Percentiles rank a stretch among this genome's conserved stretches.
phyloP scores from a whole-genome alignment of 768 basidiomycete genomes.

The Phylloporus arenicola region DNA sequence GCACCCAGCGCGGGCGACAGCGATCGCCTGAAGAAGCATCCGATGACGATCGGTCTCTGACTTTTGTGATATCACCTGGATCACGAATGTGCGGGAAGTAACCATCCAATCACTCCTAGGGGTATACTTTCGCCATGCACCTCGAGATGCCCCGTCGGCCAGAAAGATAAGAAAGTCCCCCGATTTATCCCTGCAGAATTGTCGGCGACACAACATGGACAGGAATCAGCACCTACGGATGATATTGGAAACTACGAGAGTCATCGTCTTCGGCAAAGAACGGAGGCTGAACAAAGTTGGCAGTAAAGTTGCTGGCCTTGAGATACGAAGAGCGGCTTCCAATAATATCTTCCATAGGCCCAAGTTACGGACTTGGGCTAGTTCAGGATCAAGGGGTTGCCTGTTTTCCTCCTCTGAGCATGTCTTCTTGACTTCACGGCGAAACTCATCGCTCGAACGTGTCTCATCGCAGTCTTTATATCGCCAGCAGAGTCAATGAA shows the following conservation, averaged over 20 bases:
- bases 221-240: not conserved
- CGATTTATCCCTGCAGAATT: not conserved
- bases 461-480: too few species aligned
- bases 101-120: too few species aligned
- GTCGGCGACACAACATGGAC: not conserved
- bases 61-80: conserved; percentile 7
- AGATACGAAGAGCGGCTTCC: too few species aligned
- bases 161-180: not conserved
- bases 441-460: too few species aligned
- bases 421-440: too few species aligned
- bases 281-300: not conserved
- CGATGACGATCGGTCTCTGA: not conserved
- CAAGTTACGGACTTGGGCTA: too few species aligned
- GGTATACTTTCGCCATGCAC: not conserved
- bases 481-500: too few species aligned
- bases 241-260: not conserved
- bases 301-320: not conserved
- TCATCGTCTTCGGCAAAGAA: not conserved
- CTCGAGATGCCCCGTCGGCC: too few species aligned
- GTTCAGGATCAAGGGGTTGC: too few species aligned
- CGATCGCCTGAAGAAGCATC: conserved; percentile 15
- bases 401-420: too few species aligned
- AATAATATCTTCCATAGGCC: too few species aligned
- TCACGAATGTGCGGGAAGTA: not conserved
- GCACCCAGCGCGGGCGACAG: too few species aligned